phyloP scores from a whole-genome alignment of 257 asterid species.

The Solanum paucissectum region DNA sequence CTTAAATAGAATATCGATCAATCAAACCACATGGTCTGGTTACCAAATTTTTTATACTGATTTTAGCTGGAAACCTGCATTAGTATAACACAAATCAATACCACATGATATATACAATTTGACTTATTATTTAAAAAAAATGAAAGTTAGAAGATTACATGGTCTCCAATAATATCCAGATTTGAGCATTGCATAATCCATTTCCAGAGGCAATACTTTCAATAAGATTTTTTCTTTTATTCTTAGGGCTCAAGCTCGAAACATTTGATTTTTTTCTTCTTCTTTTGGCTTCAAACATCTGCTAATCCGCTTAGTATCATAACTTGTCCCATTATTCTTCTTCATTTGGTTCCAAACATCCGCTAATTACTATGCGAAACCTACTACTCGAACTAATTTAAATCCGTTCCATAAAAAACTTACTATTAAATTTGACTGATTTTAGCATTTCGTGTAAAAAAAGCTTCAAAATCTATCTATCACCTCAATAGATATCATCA shows the following conservation, averaged over 20 bases:
- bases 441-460: neutral
- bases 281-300: neutral
- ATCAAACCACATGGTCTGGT: neutral
- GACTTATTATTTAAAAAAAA: neutral
- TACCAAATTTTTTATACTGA: too few relatives aligned
- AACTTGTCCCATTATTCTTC: neutral
- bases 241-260: accelerated
- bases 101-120: neutral
- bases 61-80: neutral
- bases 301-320: neutral
- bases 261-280: too few relatives aligned
- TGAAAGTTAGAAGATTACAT: neutral
- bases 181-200: neutral
- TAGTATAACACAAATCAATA: neutral
- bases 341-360: neutral
- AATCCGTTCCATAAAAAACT: too few relatives aligned
- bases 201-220: neutral
- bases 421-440: neutral
- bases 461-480: too few relatives aligned
- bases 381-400: neutral
- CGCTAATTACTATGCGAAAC: neutral
- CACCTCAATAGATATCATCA: too few relatives aligned
- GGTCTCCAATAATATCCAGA: neutral
- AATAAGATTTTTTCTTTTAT: too few relatives aligned
- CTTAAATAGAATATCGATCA: neutral